Evolutionary conservation across 2,329 filamentous ascomycete species (phyloP).

Genomic region (Pseudocercospora eumusae): DNA sequence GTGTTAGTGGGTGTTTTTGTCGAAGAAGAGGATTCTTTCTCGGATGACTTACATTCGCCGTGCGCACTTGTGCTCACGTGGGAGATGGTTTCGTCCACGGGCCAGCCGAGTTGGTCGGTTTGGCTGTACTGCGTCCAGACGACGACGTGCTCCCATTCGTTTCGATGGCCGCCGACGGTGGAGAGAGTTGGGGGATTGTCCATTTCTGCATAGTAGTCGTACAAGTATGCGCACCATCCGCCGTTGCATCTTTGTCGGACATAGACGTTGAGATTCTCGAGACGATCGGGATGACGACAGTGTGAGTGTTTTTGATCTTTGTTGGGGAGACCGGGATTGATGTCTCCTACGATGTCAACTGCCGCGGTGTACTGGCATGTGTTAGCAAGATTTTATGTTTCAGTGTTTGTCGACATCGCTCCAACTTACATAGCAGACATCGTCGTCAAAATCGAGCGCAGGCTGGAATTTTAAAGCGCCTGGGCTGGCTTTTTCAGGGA

Average conservation of each 20-base stretch:
- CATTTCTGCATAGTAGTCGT: constrained; percentile 13
- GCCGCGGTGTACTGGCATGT: constrained; percentile 9
- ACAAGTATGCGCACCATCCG: constrained; percentile 13
- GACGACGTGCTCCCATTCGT: background rate
- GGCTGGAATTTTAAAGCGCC: constrained; percentile 3
- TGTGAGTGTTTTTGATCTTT: background rate
- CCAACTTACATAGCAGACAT: background rate
- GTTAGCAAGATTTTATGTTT: background rate
- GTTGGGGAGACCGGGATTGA: background rate
- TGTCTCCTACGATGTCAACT: background rate
- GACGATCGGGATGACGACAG: background rate
- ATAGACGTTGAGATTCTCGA: constrained; percentile 13
- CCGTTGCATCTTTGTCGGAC: constrained; percentile 5
- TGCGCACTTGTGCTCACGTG: background rate
- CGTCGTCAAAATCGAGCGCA: constrained; percentile 5
- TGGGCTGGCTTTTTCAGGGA: background rate
- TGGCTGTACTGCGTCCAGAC: background rate
- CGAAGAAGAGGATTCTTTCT: no score
- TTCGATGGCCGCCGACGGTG: background rate
- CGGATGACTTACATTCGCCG: background rate
- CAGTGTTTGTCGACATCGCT: background rate
- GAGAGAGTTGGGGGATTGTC: background rate
- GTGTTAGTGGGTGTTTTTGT: background rate
- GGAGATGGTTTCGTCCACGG: background rate
- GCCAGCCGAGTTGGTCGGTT: background rate